Evolutionary conservation across 2,329 filamentous ascomycete genomes (phyloP).

Genomic region (Cladophialophora bantiana): DNA sequence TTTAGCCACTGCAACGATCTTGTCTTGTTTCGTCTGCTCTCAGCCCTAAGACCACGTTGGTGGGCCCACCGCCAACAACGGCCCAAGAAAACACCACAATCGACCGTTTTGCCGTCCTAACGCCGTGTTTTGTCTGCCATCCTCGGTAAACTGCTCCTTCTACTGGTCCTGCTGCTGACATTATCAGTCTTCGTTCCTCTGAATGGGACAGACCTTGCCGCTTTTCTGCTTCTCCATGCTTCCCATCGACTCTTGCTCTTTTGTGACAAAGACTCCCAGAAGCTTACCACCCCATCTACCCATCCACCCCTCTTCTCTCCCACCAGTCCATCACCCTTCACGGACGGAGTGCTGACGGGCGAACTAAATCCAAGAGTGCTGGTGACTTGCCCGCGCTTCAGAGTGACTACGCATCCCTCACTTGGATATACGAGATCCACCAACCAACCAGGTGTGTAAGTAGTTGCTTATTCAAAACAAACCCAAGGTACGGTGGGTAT

Average conservation of each 20-base stretch:
- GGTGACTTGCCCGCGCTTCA: no score
- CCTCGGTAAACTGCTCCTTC: neutral
- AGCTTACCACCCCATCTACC: neutral
- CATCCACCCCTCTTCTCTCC: neutral
- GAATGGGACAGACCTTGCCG: neutral
- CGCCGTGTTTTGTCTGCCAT: neutral
- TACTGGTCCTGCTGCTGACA: slow-evolving; percentile 9
- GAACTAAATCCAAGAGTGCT: neutral
- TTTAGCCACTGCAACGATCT: neutral
- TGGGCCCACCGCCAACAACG: neutral
- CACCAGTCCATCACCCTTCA: neutral
- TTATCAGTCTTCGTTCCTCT: slow-evolving; percentile 16
- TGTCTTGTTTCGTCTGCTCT: neutral
- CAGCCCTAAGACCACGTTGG: neutral
- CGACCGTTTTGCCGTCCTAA: slow-evolving; percentile 5
- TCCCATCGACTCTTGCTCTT: neutral
- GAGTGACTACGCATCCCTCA: neutral
- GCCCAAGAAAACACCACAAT: neutral
- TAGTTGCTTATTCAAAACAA: neutral
- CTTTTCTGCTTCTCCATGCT: neutral
- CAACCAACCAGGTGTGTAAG: neutral
- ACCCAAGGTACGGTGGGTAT: neutral
- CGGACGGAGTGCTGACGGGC: slow-evolving; percentile 3
- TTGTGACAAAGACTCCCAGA: neutral
- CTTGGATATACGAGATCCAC: neutral